Percentiles rank a stretch among this genome's conserved stretches.
Evolutionary conservation across 2,329 filamentous ascomycete species (phyloP).

Genomic region (Pyricularia pennisetigena): DNA sequence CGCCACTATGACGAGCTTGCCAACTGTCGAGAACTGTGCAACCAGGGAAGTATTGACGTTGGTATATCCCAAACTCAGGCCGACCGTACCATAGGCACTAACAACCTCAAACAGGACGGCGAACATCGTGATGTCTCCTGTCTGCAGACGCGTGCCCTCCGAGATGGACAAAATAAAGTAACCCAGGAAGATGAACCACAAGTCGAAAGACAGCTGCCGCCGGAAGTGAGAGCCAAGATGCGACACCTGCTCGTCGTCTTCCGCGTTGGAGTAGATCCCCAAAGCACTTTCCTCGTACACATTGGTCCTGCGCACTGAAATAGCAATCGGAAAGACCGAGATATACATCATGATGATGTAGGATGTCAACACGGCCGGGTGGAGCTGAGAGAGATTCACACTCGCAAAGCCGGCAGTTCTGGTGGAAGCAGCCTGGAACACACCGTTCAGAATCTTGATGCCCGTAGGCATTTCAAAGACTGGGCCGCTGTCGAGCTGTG

Average conservation of each 20-base stretch:
- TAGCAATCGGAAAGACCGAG: conserved; percentile 92
- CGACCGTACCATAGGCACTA: conserved; percentile 90
- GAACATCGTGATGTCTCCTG: conserved; percentile 56
- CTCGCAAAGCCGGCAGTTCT: conserved; percentile 85
- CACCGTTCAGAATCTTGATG: conserved; percentile 70
- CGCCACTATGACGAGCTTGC: conserved; percentile 56
- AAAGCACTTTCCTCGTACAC: conserved; percentile 90
- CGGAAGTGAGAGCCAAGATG: conserved; percentile 90
- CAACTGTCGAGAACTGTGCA: conserved; percentile 68
- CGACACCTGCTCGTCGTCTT: conserved; percentile 50
- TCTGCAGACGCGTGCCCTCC: conserved; percentile 64
- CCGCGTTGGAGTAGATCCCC: conserved; percentile 55
- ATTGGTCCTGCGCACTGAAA: conserved; percentile 86
- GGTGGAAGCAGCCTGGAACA: conserved; percentile 85
- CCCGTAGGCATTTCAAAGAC: conserved; percentile 62
- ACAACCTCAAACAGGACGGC: conserved; percentile 74
- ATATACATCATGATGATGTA: conserved; percentile 99
- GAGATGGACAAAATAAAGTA: conserved; percentile 88
- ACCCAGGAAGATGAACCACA: conserved; percentile 94
- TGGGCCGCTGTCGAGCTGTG: conserved; percentile 57
- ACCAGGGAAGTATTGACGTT: conserved; percentile 70
- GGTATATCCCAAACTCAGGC: conserved; percentile 76
- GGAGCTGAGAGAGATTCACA: conserved; percentile 66
- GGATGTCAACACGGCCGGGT: conserved; percentile 85
- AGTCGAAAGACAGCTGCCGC: conserved; percentile 86